A percentile compares a stretch with the other conserved stretches of the same genome.
These are phyloP conservation scores for Hypoxylon sp. DNA, from an alignment of 2,329 filamentous ascomycete species.

Conservation along the genomic window DNA sequence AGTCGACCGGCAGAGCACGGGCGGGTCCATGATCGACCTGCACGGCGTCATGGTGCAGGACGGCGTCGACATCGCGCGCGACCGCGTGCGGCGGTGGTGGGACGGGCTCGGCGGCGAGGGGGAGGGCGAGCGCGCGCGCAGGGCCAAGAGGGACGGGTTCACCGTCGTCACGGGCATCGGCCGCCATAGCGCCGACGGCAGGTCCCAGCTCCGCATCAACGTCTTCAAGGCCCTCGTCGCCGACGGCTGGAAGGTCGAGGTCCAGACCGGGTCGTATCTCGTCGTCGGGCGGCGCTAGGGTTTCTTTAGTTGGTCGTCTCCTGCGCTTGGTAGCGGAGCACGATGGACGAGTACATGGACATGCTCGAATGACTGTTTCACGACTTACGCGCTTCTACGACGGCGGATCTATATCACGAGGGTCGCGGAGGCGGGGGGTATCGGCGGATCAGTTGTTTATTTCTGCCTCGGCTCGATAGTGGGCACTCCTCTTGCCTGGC, in stretches of 20 bases:
- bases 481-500: background rate
- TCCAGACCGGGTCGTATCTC: constrained; percentile 73
- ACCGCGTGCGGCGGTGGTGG: constrained; percentile 80
- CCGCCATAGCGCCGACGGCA: constrained; percentile 78
- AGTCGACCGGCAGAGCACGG: constrained; percentile 72
- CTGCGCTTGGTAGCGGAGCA: background rate
- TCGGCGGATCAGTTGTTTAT: constrained; percentile 13
- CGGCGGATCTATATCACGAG: background rate
- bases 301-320: too few relatives aligned
- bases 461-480: too few relatives aligned
- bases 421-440: constrained; percentile 12
- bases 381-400: background rate
- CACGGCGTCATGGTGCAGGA: constrained; percentile 85
- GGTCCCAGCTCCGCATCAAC: constrained; percentile 77
- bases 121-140: constrained; percentile 62
- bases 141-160: constrained; percentile 64
- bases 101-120: constrained; percentile 66
- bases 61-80: constrained; percentile 78
- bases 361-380: background rate
- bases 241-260: constrained; percentile 84
- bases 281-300: constrained; percentile 66
- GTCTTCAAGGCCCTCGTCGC: constrained; percentile 78
- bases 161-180: constrained; percentile 84
- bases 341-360: background rate
- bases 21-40: constrained; percentile 72